These are phyloP conservation scores for Symbiodinium natans DNA, from an alignment of 73 alveolate species.

Conservation along the genomic window DNA sequence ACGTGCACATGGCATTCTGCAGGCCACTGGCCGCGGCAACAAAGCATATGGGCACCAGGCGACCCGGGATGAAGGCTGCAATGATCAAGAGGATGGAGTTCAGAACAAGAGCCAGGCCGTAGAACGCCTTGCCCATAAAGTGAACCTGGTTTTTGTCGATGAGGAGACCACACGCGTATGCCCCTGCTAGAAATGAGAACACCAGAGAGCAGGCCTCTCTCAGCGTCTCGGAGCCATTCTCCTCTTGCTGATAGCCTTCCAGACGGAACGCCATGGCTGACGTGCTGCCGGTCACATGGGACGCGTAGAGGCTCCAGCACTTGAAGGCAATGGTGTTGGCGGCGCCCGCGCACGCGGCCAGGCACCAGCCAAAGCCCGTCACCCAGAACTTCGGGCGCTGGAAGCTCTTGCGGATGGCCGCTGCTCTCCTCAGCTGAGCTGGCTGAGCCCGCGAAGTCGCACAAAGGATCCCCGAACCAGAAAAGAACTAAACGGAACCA, in stretches of 20 bases:
- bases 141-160: slow-evolving; percentile 88
- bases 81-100: slow-evolving; percentile 20
- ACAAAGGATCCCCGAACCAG: too few relatives aligned
- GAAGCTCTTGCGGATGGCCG: slow-evolving; percentile 88
- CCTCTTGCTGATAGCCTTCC: slow-evolving; percentile 66
- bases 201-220: slow-evolving; percentile 60
- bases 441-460: too few relatives aligned
- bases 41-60: slow-evolving; percentile 56
- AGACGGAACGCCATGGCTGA: slow-evolving; percentile 79
- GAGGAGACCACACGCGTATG: slow-evolving; percentile 67
- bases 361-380: slow-evolving; percentile 91
- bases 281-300: slow-evolving; percentile 89
- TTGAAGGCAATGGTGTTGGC: slow-evolving; percentile 67
- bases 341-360: slow-evolving; percentile 88
- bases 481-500: too few relatives aligned
- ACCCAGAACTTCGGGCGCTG: slow-evolving; percentile 91
- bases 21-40: slow-evolving; percentile 71
- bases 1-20: slow-evolving; percentile 93
- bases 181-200: slow-evolving; percentile 58
- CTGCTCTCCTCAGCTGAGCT: slow-evolving; percentile 72
- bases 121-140: slow-evolving; percentile 77
- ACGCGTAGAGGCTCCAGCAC: slow-evolving; percentile 78
- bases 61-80: slow-evolving; percentile 81
- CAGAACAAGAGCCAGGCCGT: slow-evolving; percentile 74
- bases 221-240: slow-evolving; percentile 31